These are phyloP conservation scores for Phytophthora niederhauseri DNA, from an alignment of 352 stramenopile genomes.

Conservation along the genomic window DNA sequence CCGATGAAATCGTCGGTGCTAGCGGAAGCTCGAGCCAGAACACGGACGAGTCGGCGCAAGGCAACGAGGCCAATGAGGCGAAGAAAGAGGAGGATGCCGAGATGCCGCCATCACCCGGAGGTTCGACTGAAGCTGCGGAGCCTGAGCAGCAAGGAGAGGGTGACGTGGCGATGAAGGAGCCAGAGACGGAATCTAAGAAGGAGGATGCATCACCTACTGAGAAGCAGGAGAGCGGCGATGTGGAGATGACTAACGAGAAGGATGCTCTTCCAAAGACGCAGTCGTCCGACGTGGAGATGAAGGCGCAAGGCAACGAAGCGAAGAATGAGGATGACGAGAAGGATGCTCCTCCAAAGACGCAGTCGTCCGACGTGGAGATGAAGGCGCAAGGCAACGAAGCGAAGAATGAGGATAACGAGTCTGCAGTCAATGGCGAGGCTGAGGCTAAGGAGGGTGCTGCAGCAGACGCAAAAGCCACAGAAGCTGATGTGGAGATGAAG, in stretches of 20 bases:
- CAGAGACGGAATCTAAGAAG: not conserved
- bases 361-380: conserved; percentile 10
- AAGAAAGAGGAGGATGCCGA: conserved; percentile 15
- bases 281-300: conserved; percentile 12
- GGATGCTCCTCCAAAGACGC: not conserved
- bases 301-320: conserved; percentile 1
- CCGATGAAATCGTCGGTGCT: conserved; percentile 19
- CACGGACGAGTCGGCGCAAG: conserved; percentile 17
- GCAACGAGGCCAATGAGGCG: conserved; percentile 9
- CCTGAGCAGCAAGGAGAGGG: conserved; percentile 10
- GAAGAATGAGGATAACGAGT: conserved; percentile 10
- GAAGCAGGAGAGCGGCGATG: conserved; percentile 2
- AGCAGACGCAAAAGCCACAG: not conserved
- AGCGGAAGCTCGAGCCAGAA: conserved; percentile 26
- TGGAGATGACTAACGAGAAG: conserved; percentile 7
- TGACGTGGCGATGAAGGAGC: conserved; percentile 25
- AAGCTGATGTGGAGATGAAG: conserved; percentile 23
- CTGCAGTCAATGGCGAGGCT: not conserved
- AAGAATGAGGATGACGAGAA: conserved; percentile 11
- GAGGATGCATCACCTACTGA: not conserved
- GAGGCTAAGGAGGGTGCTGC: not conserved
- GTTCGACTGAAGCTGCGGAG: not conserved
- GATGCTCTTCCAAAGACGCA: not conserved
- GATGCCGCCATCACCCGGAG: conserved; percentile 6
- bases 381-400: conserved; percentile 3